A percentile compares a stretch with the other conserved stretches of the same genome.
These are phyloP conservation scores for Penicillium atrosanguineum DNA, from an alignment of 495 filamentous ascomycete species.

Conservation along the genomic window DNA sequence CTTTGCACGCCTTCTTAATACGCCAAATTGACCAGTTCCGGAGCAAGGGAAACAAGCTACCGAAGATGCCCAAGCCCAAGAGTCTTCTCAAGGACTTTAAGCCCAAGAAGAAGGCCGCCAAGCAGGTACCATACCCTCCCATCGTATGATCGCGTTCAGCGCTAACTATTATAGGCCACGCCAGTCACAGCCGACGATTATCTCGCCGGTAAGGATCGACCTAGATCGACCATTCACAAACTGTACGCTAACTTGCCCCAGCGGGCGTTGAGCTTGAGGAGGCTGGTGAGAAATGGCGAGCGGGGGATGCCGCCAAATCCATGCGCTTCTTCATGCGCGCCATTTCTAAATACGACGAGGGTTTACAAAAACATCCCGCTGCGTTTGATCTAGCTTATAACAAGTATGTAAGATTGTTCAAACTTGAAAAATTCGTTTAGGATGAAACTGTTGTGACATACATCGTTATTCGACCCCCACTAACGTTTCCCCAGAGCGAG, in stretches of 20 bases:
- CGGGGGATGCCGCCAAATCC: slow-evolving; percentile 66
- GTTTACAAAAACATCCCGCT: slow-evolving; percentile 51
- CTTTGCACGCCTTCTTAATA: not conserved
- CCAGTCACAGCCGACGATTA: slow-evolving; percentile 62
- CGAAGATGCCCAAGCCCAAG: slow-evolving; percentile 53
- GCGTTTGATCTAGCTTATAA: slow-evolving; percentile 74
- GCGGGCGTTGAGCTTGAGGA: slow-evolving; percentile 68
- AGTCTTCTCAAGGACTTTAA: slow-evolving; percentile 47
- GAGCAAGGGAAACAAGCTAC: too few relatives aligned
- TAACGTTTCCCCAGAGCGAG: slow-evolving; percentile 45
- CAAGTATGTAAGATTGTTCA: slow-evolving; percentile 45
- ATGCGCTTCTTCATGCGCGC: slow-evolving; percentile 65
- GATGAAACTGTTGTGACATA: not conserved
- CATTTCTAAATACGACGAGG: slow-evolving; percentile 63
- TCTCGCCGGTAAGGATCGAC: slow-evolving; percentile 45
- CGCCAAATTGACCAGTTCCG: not conserved
- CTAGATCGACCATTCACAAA: not conserved
- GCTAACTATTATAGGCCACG: slow-evolving; percentile 33
- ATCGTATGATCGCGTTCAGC: slow-evolving; percentile 2
- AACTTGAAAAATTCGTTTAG: not conserved
- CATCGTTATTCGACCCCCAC: not conserved
- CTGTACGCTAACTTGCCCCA: slow-evolving; percentile 16
- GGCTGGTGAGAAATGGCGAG: slow-evolving; percentile 71
- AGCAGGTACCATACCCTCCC: slow-evolving; percentile 27
- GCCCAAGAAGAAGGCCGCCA: slow-evolving; percentile 44